These are phyloP conservation scores for Dothistroma septosporum DNA, from an alignment of 2,329 filamentous ascomycete species.

Conservation along the genomic window DNA sequence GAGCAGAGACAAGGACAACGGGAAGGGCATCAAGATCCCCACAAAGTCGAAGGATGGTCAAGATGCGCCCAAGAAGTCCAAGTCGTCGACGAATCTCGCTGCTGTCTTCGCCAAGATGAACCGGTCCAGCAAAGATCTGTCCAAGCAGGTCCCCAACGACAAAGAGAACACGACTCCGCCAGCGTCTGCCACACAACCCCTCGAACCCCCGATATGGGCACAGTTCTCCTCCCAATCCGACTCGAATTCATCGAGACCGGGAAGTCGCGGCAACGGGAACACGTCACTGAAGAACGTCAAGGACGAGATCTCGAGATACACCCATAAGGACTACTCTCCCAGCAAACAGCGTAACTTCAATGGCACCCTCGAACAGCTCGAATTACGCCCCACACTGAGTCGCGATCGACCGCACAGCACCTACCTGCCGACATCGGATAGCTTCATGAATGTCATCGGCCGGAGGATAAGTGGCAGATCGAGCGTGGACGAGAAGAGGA, in stretches of 20 bases:
- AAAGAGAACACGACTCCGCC: slow-evolving; percentile 77
- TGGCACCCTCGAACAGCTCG: slow-evolving; percentile 32
- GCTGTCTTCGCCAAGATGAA: slow-evolving; percentile 70
- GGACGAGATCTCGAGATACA: slow-evolving; percentile 57
- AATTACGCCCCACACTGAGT: slow-evolving; percentile 45
- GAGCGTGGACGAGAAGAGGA: slow-evolving; percentile 25
- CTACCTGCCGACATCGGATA: slow-evolving; percentile 17
- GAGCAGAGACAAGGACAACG: slow-evolving; percentile 32
- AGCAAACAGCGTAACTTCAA: slow-evolving; percentile 59
- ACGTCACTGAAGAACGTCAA: slow-evolving; percentile 42
- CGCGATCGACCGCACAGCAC: slow-evolving; percentile 30
- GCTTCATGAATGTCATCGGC: slow-evolving; percentile 27
- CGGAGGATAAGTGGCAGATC: slow-evolving; percentile 27
- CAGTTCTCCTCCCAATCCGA: slow-evolving; percentile 56
- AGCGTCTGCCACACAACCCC: slow-evolving; percentile 40
- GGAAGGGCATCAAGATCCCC: slow-evolving; percentile 27
- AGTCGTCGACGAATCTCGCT: slow-evolving; percentile 78
- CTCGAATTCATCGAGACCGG: slow-evolving; percentile 32
- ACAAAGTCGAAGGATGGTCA: slow-evolving; percentile 40
- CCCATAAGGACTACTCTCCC: slow-evolving; percentile 57
- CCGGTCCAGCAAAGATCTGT: slow-evolving; percentile 58
- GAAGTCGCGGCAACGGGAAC: slow-evolving; percentile 32
- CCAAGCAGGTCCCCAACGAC: slow-evolving; percentile 58
- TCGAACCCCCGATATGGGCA: slow-evolving; percentile 71
- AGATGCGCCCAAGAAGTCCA: slow-evolving; percentile 59